A percentile compares a stretch with the other conserved stretches of the same genome.
Conservation (phyloP, 2,329 filamentous ascomycete genomes). For the Fusarium neocosmosporiellum region DNA sequence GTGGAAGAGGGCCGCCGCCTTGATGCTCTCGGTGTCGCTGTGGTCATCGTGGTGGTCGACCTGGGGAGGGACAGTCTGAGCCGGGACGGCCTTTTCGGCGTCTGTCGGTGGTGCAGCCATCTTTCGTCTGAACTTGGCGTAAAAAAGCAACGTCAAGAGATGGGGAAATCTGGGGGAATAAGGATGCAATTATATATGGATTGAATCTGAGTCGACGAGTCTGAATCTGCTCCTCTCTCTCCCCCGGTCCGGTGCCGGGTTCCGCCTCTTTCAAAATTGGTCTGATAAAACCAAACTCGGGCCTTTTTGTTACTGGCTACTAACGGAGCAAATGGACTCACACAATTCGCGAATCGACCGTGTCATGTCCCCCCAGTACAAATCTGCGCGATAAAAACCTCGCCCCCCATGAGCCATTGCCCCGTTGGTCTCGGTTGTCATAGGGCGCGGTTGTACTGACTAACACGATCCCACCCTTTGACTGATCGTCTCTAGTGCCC, state of each 20-base stretch:
- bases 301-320: not conserved
- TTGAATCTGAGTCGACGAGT: slow-evolving; percentile 15
- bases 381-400: slow-evolving; percentile 39
- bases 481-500: not conserved
- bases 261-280: slow-evolving; percentile 29
- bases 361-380: slow-evolving; percentile 17
- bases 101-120: slow-evolving; percentile 20
- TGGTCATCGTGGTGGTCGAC: slow-evolving; percentile 36
- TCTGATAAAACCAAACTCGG: slow-evolving; percentile 15
- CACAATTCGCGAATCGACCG: slow-evolving; percentile 23
- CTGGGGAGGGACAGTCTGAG: slow-evolving; percentile 18
- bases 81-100: slow-evolving; percentile 29
- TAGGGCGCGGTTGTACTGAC: not conserved
- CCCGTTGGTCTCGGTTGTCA: slow-evolving; percentile 6
- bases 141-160: not conserved
- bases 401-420: slow-evolving; percentile 7
- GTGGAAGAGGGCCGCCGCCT: slow-evolving; percentile 44
- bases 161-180: not conserved
- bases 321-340: slow-evolving; percentile 6
- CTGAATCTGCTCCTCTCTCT: slow-evolving; percentile 7
- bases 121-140: not conserved
- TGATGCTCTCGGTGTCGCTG: slow-evolving; percentile 43
- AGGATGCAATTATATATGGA: slow-evolving; percentile 11
- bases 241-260: slow-evolving; percentile 32
- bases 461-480: not conserved